Conservation (phyloP, 352 stramenopile species). For the Pythium coloratum region DNA sequence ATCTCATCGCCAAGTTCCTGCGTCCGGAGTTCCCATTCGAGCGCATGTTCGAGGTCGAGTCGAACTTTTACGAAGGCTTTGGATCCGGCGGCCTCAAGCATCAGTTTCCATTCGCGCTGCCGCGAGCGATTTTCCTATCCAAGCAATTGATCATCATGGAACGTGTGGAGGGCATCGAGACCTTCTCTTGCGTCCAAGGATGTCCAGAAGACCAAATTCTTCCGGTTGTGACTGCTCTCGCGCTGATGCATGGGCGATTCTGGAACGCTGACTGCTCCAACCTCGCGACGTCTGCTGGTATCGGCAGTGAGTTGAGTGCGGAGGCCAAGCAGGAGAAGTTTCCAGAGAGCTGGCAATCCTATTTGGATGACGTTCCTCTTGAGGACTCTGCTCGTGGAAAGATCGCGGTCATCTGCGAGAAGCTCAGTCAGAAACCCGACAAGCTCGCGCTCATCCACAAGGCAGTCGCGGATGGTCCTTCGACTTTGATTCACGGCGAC, state of each 20-base stretch:
- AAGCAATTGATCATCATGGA: conserved; percentile 73
- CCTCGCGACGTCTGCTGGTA: conserved; percentile 54
- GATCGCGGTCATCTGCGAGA: conserved; percentile 45
- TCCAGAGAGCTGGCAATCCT: conserved; percentile 50
- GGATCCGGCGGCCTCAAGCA: conserved; percentile 18
- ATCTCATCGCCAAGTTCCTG: conserved; percentile 76
- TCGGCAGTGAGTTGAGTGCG: conserved; percentile 62
- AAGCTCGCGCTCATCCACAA: conserved; percentile 50
- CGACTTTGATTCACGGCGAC: conserved; percentile 76
- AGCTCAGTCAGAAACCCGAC: conserved; percentile 41
- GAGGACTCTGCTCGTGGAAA: conserved; percentile 27
- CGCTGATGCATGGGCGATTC: conserved; percentile 63
- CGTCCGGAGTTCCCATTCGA: conserved; percentile 79
- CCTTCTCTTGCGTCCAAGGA: conserved; percentile 64
- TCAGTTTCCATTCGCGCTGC: conserved; percentile 58
- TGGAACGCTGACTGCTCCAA: conserved; percentile 47
- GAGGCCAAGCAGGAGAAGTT: conserved; percentile 70
- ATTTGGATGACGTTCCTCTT: conserved; percentile 51
- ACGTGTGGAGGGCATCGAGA: conserved; percentile 46
- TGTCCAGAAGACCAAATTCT: conserved; percentile 50
- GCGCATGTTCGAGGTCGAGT: conserved; percentile 80
- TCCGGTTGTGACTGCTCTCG: conserved; percentile 49
- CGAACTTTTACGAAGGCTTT: conserved; percentile 68
- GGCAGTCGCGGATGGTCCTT: conserved; percentile 46
- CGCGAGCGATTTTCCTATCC: conserved; percentile 58